Conservation (phyloP, 768 basidiomycete genomes). For the Pleurotus platypus region DNA sequence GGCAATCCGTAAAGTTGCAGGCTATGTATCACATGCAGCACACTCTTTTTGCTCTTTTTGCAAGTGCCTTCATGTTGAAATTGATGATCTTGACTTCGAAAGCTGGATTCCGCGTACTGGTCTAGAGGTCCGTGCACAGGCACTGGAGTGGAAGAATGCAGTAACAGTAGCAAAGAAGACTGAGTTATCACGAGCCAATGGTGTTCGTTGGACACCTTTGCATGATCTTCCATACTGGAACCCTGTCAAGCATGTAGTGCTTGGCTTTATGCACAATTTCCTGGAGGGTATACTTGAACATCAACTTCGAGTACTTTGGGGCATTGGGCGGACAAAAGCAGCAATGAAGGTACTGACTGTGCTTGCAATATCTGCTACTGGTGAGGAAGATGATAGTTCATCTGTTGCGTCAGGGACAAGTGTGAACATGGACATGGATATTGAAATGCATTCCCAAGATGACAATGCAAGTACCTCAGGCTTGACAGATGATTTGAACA, state of each 20-base stretch:
- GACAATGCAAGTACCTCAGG: neutral
- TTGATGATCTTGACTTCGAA: slow-evolving; percentile 16
- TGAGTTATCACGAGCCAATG: slow-evolving; percentile 11
- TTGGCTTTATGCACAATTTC: slow-evolving; percentile 28
- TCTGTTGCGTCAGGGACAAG: neutral
- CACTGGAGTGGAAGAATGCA: slow-evolving; percentile 13
- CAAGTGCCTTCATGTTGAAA: slow-evolving; percentile 5
- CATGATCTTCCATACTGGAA: slow-evolving; percentile 24
- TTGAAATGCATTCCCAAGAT: neutral
- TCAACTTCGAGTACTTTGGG: slow-evolving; percentile 17
- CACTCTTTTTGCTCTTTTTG: slow-evolving; percentile 23
- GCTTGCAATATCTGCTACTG: neutral
- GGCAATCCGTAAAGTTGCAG: slow-evolving; percentile 18
- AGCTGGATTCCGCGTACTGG: slow-evolving; percentile 15
- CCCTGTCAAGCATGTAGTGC: slow-evolving; percentile 21
- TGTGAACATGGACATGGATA: neutral
- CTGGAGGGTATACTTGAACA: slow-evolving; percentile 21
- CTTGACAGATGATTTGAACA: neutral
- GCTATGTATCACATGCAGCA: slow-evolving; percentile 15
- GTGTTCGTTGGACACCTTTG: slow-evolving; percentile 24
- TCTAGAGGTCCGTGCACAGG: slow-evolving; percentile 14
- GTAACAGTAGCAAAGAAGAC: slow-evolving; percentile 12
- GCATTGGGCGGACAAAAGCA: slow-evolving; percentile 15
- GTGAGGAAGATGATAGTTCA: neutral
- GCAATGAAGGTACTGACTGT: neutral